Evolutionary conservation across 192 early-diverging fungal species (phyloP), one percentile per base, ranked within the genome.

Genomic region (Obelidium mucronatum): DNA sequence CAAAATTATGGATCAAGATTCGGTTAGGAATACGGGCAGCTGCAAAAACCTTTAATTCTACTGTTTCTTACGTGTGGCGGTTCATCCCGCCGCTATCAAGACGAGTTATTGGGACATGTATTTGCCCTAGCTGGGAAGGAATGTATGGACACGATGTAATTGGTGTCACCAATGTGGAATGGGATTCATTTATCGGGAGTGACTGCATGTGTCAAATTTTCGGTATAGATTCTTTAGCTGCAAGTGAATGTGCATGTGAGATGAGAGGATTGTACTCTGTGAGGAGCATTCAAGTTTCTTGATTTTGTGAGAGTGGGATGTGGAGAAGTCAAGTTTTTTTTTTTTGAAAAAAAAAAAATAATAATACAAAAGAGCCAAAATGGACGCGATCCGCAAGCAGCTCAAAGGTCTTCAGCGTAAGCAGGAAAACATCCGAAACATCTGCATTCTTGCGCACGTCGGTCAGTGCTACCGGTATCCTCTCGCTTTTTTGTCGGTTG

Each of bases 361-460:
- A 31, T 59, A 11, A 6, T n/a, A 17, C 30, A 64, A 64, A 58
- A 58, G 3, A 67, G n/a, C n/a, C n/a, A n/a, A n/a, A n/a, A 67
- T 67, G 66, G 66, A 67, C 24, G 30, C 40, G 6, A 52, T 67
- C 2, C 66, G 66, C 37, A 67, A 67, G 33, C 42, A 67, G 42
- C 66, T 67, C 0, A 67, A 67, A 44, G 8, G 5, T 17, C 66
- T 67, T n/a, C 55, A 58, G 30, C 55, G 55, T 8, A 58, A 58
- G 24, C 55, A 58, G 26, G 24, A 58, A 22, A 58, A 58, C 55
- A 95, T 98, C 40, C 87, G 98, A 65, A 99, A 99, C 79, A 93
- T 99, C 53, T 98, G 97, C 80, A 98, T 99, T 58, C 83, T 99
- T 33, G 98, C 98, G 1, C 98, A 99, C 76, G 98, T 99, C 35